phyloP scores from a whole-genome alignment of 2,329 filamentous ascomycete species.

The Cercospora sp. region DNA sequence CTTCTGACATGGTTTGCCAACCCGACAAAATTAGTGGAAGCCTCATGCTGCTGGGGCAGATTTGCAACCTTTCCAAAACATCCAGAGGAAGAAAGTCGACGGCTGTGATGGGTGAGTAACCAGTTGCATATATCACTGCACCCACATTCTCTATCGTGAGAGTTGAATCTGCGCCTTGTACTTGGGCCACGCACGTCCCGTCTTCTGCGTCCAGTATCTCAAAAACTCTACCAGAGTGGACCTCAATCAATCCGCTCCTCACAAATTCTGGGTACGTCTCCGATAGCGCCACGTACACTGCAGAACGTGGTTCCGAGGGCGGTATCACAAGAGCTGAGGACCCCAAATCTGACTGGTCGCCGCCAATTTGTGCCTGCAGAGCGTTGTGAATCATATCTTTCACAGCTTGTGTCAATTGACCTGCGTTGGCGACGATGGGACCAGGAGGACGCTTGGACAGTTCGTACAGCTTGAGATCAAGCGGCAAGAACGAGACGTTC shows the following conservation, averaged over 20 bases:
- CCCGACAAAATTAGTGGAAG: slow-evolving; percentile 66
- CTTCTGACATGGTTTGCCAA: slow-evolving; percentile 46
- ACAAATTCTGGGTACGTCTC: slow-evolving; percentile 75
- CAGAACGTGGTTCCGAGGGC: slow-evolving; percentile 20
- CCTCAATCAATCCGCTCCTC: slow-evolving; percentile 56
- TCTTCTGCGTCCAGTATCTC: slow-evolving; percentile 22
- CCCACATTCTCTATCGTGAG: slow-evolving; percentile 56
- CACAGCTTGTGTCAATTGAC: slow-evolving; percentile 60
- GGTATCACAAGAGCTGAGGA: slow-evolving; percentile 29
- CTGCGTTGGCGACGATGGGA: slow-evolving; percentile 63
- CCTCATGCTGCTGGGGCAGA: slow-evolving; percentile 55
- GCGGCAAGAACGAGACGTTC: slow-evolving; percentile 62
- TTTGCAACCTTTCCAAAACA: slow-evolving; percentile 58
- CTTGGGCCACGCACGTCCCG: slow-evolving; percentile 14
- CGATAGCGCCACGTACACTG: slow-evolving; percentile 61
- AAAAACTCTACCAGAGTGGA: slow-evolving; percentile 41
- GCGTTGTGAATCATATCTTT: slow-evolving; percentile 34
- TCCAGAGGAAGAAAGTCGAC: slow-evolving; percentile 63
- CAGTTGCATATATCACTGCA: slow-evolving; percentile 72
- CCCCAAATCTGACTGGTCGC: slow-evolving; percentile 45
- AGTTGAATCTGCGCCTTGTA: slow-evolving; percentile 10
- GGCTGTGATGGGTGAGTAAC: slow-evolving; percentile 66
- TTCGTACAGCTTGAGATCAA: slow-evolving; percentile 74
- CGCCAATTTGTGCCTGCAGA: slow-evolving; percentile 44
- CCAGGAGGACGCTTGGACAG: slow-evolving; percentile 59